A percentile compares a stretch with the other conserved stretches of the same genome.
These are phyloP conservation scores for Rhinocladiella similis DNA, from an alignment of 2,329 filamentous ascomycete species.

Conservation along the genomic window DNA sequence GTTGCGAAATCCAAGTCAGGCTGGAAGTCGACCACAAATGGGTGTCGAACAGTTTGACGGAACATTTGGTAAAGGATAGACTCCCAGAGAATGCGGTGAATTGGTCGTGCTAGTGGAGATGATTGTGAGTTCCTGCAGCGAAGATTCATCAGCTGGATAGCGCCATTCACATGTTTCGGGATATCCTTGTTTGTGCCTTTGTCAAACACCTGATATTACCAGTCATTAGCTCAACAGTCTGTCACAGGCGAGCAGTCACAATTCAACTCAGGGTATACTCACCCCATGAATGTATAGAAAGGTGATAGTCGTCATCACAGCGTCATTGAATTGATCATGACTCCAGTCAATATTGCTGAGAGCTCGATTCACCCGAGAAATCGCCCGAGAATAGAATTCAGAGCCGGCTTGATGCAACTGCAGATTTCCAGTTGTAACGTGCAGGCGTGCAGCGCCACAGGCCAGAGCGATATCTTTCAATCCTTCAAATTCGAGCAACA, in stretches of 20 bases:
- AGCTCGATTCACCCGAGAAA: constrained; percentile 13
- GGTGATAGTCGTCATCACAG: constrained; percentile 9
- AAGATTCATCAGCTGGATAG: constrained; percentile 21
- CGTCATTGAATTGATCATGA: constrained; percentile 14
- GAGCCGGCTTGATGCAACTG: constrained; percentile 16
- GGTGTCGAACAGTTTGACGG: constrained; percentile 18
- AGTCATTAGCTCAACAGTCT: neutral
- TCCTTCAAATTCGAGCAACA: constrained; percentile 19
- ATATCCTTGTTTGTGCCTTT: constrained; percentile 17
- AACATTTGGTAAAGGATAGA: constrained; percentile 21
- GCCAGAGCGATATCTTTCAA: constrained; percentile 14
- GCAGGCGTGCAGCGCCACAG: constrained; percentile 16
- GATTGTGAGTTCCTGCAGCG: constrained; percentile 11
- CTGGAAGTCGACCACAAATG: constrained; percentile 17
- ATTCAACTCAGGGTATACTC: neutral
- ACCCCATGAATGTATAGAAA: constrained; percentile 24
- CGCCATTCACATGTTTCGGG: constrained; percentile 16
- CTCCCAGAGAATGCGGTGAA: constrained; percentile 22
- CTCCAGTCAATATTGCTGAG: constrained; percentile 18
- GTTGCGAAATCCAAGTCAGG: constrained; percentile 18
- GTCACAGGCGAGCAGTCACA: neutral
- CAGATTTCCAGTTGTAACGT: constrained; percentile 8
- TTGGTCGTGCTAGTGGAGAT: constrained; percentile 16
- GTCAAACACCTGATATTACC: constrained; percentile 5
- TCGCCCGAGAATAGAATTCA: constrained; percentile 15